Evolutionary conservation across 2,329 filamentous ascomycete species (phyloP).

Genomic region (Hypoxylon sp.): DNA sequence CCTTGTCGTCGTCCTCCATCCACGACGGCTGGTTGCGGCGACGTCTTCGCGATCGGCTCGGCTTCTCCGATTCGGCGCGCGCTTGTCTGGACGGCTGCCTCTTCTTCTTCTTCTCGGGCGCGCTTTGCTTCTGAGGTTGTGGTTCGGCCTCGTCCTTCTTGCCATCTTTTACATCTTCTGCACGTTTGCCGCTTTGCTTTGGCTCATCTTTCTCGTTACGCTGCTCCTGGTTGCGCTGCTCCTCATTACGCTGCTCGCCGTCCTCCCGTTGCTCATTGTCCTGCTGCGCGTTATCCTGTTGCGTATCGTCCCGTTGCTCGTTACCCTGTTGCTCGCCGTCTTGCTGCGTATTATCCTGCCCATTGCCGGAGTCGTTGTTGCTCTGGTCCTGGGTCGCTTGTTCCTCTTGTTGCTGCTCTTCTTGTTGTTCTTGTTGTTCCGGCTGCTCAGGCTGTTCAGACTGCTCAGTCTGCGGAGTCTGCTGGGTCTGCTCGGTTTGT

Average conservation of each 20-base stretch:
- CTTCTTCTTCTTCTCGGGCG: conserved; percentile 34
- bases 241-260: background rate
- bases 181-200: conserved; percentile 3
- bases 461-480: too few relatives aligned
- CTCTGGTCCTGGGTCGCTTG: conserved; percentile 1
- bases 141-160: conserved; percentile 16
- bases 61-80: conserved; percentile 40
- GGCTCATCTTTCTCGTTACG: conserved; percentile 15
- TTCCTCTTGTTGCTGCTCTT: conserved; percentile 8
- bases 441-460: conserved; percentile 18
- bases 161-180: conserved; percentile 2
- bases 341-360: conserved; percentile 4
- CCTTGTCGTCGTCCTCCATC: conserved; percentile 41
- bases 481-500: too few relatives aligned
- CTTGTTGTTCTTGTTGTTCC: conserved; percentile 9
- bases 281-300: conserved; percentile 3
- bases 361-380: too few relatives aligned
- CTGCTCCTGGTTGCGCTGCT: conserved; percentile 17
- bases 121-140: conserved; percentile 18
- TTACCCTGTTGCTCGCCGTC: conserved; percentile 19
- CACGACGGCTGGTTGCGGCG: conserved; percentile 45
- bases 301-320: too few relatives aligned
- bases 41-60: conserved; percentile 38
- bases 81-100: conserved; percentile 35
- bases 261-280: conserved; percentile 20